These are phyloP conservation scores for Xylaria intraflava DNA, from an alignment of 495 filamentous ascomycete genomes.

Conservation along the genomic window DNA sequence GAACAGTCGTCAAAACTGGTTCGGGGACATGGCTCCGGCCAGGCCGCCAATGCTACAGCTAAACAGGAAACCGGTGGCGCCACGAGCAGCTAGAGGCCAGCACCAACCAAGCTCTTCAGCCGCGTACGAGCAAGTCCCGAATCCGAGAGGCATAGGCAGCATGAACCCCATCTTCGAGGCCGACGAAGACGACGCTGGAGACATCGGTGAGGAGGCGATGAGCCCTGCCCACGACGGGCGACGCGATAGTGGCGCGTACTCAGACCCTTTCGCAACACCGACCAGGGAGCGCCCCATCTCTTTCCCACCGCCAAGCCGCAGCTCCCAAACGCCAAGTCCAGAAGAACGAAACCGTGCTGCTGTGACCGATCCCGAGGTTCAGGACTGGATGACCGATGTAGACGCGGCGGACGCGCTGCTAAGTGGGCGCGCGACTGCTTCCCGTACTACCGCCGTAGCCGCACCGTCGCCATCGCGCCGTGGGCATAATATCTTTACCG, in stretches of 20 bases:
- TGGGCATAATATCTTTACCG: neutral
- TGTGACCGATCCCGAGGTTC: constrained; percentile 45
- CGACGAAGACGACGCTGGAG: constrained; percentile 58
- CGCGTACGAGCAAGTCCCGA: constrained; percentile 20
- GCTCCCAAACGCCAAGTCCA: constrained; percentile 22
- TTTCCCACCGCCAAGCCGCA: constrained; percentile 21
- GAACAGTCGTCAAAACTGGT: constrained; percentile 17
- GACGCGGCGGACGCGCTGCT: constrained; percentile 48
- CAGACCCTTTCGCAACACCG: constrained; percentile 43
- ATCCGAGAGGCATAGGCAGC: constrained; percentile 20
- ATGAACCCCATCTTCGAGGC: constrained; percentile 56
- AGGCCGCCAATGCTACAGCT: constrained; percentile 10
- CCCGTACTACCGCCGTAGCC: neutral
- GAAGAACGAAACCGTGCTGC: constrained; percentile 17
- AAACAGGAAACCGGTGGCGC: constrained; percentile 20
- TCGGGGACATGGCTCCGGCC: constrained; percentile 12
- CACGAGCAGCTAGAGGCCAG: constrained; percentile 12
- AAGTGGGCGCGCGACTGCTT: constrained; percentile 14
- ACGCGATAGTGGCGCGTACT: constrained; percentile 18
- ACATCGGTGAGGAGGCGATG: constrained; percentile 19
- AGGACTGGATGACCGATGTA: constrained; percentile 56
- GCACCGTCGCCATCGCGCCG: constrained; percentile 8
- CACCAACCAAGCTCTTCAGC: constrained; percentile 7
- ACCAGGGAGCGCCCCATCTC: constrained; percentile 15
- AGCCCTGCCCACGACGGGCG: constrained; percentile 17